A percentile compares a stretch with the other conserved stretches of the same genome.
These are phyloP conservation scores for Trichoderma simmonsii DNA, from an alignment of 2,329 filamentous ascomycete genomes.

Conservation along the genomic window DNA sequence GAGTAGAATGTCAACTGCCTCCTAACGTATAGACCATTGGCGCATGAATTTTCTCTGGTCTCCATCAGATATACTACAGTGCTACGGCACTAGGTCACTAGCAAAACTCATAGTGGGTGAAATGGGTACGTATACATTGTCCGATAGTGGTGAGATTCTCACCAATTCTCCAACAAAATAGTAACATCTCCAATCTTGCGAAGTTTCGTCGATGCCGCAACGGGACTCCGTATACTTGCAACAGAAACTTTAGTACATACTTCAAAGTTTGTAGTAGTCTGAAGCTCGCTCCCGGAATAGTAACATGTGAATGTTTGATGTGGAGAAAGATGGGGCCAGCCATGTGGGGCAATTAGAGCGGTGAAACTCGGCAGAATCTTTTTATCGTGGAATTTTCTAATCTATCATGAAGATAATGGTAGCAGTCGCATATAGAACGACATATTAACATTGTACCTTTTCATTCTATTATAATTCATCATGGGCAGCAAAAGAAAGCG, in stretches of 20 bases:
- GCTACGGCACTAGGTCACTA: background rate
- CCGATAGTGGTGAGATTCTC: background rate
- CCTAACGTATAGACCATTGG: background rate
- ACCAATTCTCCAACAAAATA: background rate
- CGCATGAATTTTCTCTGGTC: background rate
- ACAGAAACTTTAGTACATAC: background rate
- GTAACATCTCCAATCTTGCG: background rate
- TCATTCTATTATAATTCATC: conserved; percentile 19
- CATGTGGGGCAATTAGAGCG: background rate
- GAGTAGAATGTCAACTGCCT: background rate
- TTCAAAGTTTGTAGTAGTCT: background rate
- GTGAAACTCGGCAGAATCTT: conserved; percentile 15
- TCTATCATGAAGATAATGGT: conserved; percentile 1
- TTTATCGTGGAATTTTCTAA: conserved; percentile 20
- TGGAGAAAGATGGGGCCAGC: background rate
- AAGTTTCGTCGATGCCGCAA: background rate
- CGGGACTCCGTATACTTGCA: background rate
- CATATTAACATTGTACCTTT: conserved; percentile 3
- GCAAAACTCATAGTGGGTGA: background rate
- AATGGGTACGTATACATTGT: background rate
- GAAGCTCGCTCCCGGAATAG: background rate
- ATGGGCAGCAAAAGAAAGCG: conserved; percentile 39
- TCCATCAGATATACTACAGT: background rate
- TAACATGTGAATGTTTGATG: conserved; percentile 2
- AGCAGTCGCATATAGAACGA: background rate